Base-by-base conservation (phyloP, 2,329 filamentous ascomycete species). In the Diplodia scrobiculata region DNA sequence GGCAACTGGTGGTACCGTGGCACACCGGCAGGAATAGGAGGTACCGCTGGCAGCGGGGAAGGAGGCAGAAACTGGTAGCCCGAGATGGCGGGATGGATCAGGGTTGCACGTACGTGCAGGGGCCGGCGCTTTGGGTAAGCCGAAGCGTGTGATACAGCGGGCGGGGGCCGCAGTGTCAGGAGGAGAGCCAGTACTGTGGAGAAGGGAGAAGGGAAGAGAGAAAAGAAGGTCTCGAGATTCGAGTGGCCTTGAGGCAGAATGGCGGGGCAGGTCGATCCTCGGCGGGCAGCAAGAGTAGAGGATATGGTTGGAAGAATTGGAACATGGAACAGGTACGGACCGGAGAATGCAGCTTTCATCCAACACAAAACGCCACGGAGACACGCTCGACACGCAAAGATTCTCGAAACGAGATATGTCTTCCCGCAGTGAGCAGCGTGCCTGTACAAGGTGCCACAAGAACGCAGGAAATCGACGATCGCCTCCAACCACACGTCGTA, bases 401-500 rank as follows among this genome's bases (percentile, higher is more conserved):
- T 36, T 62, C 27, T 62, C 58, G 45, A 62, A 62, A 50, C 45
- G 45, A 62, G 58, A 29, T 36, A 62, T 41, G 36, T 25, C 21
- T 62, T 50, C 45, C 58, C 45, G 34, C 58, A 17, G 41, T 59
- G 14, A 27, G 53, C 53, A 5, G 38, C 38, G 34, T 59, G 38
- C 19, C 9, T 21, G 58, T 36, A 50, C 25, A 36, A 50, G 45
- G n/a, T 27, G 6, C 32, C 14, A 36, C 17, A 5, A 25, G 14
- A 27, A 50, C 34, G 45, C 58, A 29, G 17, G 10, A 50, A 62
- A 62, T 62, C 58, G 58, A 50, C 58, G 58, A 62, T 62, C 55
- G n/a, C n/a, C 32, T 25, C 55, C 58, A 62, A 62, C 58, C 58
- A 62, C 10, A 36, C 3, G 41, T 62, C n/a, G 19, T 25, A 62